phyloP scores from a whole-genome alignment of 345 rosid species.

The Eucalyptus sp. region DNA sequence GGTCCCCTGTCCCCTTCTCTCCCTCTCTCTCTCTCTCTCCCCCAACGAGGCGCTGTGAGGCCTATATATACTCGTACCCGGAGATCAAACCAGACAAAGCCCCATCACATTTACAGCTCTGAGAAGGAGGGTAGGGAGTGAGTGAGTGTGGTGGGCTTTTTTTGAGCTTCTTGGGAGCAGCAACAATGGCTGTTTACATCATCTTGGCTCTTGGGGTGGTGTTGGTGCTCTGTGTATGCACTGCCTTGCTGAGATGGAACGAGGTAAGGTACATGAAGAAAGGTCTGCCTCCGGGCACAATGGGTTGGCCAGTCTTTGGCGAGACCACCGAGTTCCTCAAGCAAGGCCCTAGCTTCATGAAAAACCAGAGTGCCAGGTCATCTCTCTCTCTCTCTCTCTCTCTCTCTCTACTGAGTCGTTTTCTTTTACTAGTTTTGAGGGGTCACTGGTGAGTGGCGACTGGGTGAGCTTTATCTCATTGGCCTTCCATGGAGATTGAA shows the following conservation, averaged over 20 bases:
- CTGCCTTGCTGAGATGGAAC: conserved; percentile 74
- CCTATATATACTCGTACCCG: neutral
- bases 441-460: neutral
- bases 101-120: conserved; percentile 1
- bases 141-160: neutral
- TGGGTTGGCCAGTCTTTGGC: conserved; percentile 99
- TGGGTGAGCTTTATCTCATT: neutral
- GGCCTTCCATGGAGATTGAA: neutral
- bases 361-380: conserved; percentile 73
- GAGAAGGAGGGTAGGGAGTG: neutral
- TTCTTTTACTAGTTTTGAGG: neutral
- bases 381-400: neutral
- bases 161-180: neutral
- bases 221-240: conserved; percentile 41
- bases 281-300: conserved; percentile 91
- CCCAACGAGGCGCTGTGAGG: neutral
- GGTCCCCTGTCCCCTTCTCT: neutral
- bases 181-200: conserved; percentile 53
- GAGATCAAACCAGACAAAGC: neutral
- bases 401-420: neutral
- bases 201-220: conserved; percentile 26
- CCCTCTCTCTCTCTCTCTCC: neutral
- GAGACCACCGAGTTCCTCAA: conserved; percentile 95
- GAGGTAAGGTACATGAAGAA: conserved; percentile 61
- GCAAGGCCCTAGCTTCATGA: conserved; percentile 97